Base-by-base conservation (phyloP, 2,329 filamentous ascomycete species). In the Orbilia quercus region DNA sequence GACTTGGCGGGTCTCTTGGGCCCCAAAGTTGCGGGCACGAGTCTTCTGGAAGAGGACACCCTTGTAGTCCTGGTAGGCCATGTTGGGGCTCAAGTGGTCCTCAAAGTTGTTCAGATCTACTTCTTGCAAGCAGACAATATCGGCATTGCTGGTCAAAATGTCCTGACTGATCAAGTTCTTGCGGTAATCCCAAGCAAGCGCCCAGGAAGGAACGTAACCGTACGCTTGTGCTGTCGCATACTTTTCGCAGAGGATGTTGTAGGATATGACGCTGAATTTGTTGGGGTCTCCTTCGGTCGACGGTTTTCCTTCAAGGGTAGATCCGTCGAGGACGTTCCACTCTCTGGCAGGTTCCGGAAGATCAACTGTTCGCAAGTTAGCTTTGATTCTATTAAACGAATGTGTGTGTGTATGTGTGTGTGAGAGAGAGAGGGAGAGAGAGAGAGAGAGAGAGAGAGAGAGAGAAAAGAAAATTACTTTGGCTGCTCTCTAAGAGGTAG, bases 201-300 rank as follows among this genome's bases (percentile, higher is more conserved):
- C 92, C 63, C 86, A 86, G 14, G 89, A 89, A 1, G 95, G 91
- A 0, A 92, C 94, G 80, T 98, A 98, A 45, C 94, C 94, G 80
- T 97, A 98, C 75, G 91, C 88, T 62, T 88, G 85, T 62, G 88
- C 85, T 0, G 93, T 97, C 2, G 93, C 93, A 78, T 95, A 96
- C 78, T 92, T 91, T 81, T 97, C 92, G 81, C 94, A 97, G 9
- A 99, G 86, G 50, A 94, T 96, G 80, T 99, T 99, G 88, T 95
- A 97, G 20, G 91, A 96, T 74, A 98, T 85, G 7, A 96, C 89
- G 66, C 91, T 91, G 80, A 98, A 88, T 59, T 73, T 88, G 89
- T 78, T 97, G 11, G 70, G 70, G 20, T 74, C 63, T 25, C 70
- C 58, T 48, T 74, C 70, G 18, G 55, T 69, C 12, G 70, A 69